Conservation (phyloP, 306 rosid genomes). For the Datisca glomerata region DNA sequence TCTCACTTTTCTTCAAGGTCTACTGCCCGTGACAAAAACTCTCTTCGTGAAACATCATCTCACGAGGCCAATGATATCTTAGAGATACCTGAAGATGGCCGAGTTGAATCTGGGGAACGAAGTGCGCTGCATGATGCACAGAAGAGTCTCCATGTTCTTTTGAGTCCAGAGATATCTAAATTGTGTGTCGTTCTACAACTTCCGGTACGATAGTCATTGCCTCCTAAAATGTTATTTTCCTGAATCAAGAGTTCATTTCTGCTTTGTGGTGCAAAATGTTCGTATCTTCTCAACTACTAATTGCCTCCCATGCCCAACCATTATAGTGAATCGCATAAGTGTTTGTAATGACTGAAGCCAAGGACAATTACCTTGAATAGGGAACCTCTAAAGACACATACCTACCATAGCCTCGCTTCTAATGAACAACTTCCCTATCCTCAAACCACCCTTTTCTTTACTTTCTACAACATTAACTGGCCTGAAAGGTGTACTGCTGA, state of each 20-base stretch:
- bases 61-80: conserved; percentile 8
- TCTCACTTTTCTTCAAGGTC: conserved; percentile 18
- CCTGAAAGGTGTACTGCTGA: too few relatives aligned
- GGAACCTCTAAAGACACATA: too few relatives aligned
- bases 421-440: too few relatives aligned
- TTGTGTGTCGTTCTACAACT: conserved; percentile 50
- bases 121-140: conserved; percentile 25
- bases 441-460: too few relatives aligned
- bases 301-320: too few relatives aligned
- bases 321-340: too few relatives aligned
- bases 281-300: too few relatives aligned
- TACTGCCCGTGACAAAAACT: conserved; percentile 19
- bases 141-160: conserved; percentile 24
- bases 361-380: too few relatives aligned
- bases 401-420: too few relatives aligned
- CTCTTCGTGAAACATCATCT: conserved; percentile 9
- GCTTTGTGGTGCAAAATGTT: not conserved
- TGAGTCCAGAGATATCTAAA: conserved; percentile 36
- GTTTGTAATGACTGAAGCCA: too few relatives aligned
- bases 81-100: conserved; percentile 12
- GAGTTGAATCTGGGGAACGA: conserved; percentile 19
- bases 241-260: not conserved
- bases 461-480: too few relatives aligned
- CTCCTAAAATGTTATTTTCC: not conserved
- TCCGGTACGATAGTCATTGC: conserved; percentile 30